Percentiles rank a stretch among this genome's conserved stretches.
phyloP scores from a whole-genome alignment of 2,329 filamentous ascomycete species.

The Proliferodiscus dingleyae region DNA sequence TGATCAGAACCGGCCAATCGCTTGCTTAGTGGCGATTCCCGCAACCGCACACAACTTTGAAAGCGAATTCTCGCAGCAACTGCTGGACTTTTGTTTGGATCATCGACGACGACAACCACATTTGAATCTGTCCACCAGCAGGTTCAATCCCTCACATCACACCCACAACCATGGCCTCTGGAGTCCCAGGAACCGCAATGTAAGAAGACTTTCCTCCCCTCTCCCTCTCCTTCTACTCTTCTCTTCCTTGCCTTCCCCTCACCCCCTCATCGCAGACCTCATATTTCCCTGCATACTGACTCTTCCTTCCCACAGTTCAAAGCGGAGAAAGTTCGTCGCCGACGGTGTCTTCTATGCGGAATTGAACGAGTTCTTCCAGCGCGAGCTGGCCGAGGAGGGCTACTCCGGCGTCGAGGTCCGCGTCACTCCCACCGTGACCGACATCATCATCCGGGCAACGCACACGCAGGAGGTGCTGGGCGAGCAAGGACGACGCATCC shows the following conservation, averaged over 20 bases:
- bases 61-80: too few species aligned
- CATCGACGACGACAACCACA: slow-evolving; percentile 25
- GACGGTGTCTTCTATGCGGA: slow-evolving; percentile 99
- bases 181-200: slow-evolving; percentile 34
- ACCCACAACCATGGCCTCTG: slow-evolving; percentile 35
- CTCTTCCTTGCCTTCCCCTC: neutral
- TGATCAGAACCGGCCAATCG: too few species aligned
- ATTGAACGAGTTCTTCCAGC: slow-evolving; percentile 99
- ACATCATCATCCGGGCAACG: slow-evolving; percentile 99
- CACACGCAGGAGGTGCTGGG: slow-evolving; percentile 99
- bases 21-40: too few species aligned
- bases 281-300: too few species aligned
- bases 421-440: slow-evolving; percentile 98
- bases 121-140: slow-evolving; percentile 21
- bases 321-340: slow-evolving; percentile 90
- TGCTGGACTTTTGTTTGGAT: too few species aligned
- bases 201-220: slow-evolving; percentile 21
- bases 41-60: too few species aligned
- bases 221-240: neutral
- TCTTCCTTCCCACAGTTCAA: slow-evolving; percentile 59
- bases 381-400: slow-evolving; percentile 98
- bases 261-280: neutral
- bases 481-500: slow-evolving; percentile 99
- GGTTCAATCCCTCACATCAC: slow-evolving; percentile 26
- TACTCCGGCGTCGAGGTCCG: slow-evolving; percentile 99